phyloP scores from a whole-genome alignment of 179 eudicot species.

The Nepenthes alata region DNA sequence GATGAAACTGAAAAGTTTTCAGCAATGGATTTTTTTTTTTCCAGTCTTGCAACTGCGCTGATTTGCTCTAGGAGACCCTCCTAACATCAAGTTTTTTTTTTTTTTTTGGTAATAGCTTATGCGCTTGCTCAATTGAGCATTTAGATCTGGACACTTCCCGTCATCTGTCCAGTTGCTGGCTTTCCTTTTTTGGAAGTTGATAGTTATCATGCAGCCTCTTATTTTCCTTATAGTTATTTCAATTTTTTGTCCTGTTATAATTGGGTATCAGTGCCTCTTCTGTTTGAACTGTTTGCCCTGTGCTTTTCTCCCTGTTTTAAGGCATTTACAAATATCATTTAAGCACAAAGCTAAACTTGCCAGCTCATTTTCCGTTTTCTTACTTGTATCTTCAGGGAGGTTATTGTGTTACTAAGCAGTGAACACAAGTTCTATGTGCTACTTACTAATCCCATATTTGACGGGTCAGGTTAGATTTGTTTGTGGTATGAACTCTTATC shows the following conservation, averaged over 20 bases:
- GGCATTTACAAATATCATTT: too few species aligned
- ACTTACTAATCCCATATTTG: conserved; percentile 17
- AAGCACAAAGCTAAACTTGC: not conserved
- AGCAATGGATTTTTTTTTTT: too few species aligned
- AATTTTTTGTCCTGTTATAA: not conserved
- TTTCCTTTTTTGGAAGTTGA: too few species aligned
- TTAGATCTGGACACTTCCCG: too few species aligned
- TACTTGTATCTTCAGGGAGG: conserved; percentile 26
- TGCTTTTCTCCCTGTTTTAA: not conserved
- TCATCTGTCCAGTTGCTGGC: too few species aligned
- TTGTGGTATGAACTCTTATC: conserved; percentile 44
- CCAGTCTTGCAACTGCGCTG: too few species aligned
- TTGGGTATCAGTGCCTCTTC: not conserved
- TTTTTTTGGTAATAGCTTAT: too few species aligned
- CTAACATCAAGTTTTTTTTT: too few species aligned
- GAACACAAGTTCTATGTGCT: conserved; percentile 48
- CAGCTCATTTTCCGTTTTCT: not conserved
- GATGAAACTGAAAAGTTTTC: too few species aligned
- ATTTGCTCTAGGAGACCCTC: too few species aligned
- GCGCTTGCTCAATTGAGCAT: too few species aligned
- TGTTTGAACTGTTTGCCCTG: not conserved
- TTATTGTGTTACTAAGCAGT: conserved; percentile 44
- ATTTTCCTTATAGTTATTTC: not conserved
- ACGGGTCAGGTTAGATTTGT: conserved; percentile 71
- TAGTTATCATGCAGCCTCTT: too few species aligned